phyloP scores from a whole-genome alignment of 306 rosid species.

The Parietaria judaica region DNA sequence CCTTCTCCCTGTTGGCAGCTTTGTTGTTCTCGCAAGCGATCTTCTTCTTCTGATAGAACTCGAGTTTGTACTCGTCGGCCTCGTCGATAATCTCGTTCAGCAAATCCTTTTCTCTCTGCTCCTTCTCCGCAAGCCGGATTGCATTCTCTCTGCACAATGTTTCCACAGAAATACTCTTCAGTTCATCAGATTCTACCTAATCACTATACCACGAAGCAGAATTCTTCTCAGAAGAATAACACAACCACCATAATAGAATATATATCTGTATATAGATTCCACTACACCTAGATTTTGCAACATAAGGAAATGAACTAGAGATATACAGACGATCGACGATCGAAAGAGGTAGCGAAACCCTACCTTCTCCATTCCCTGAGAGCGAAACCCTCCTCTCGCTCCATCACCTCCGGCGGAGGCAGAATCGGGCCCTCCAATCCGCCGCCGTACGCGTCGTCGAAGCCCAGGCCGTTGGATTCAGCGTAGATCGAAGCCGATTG shows the following conservation, averaged over 20 bases:
- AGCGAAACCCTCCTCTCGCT: slow-evolving; percentile 31
- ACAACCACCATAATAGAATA: neutral
- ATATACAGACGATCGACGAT: neutral
- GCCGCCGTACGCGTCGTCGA: slow-evolving; percentile 21
- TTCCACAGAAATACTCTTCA: neutral
- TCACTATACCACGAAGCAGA: neutral
- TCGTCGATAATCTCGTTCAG: slow-evolving; percentile 30
- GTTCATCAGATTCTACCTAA: neutral
- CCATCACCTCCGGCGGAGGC: slow-evolving; percentile 29
- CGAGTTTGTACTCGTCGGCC: slow-evolving; percentile 36
- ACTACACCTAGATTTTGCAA: neutral
- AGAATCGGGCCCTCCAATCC: slow-evolving; percentile 33
- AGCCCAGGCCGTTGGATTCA: slow-evolving; percentile 14
- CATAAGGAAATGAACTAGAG: neutral
- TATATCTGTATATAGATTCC: too few relatives aligned
- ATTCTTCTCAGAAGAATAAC: neutral
- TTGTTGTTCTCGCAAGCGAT: slow-evolving; percentile 25
- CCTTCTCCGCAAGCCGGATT: slow-evolving; percentile 31
- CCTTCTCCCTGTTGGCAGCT: slow-evolving; percentile 34
- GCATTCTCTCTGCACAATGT: slow-evolving; percentile 27
- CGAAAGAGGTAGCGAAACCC: neutral
- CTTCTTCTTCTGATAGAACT: slow-evolving; percentile 29
- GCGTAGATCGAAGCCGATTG: slow-evolving; percentile 17
- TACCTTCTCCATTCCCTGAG: slow-evolving; percentile 45
- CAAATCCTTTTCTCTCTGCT: slow-evolving; percentile 32